Percentiles rank a stretch among this genome's conserved stretches.
Evolutionary conservation across 164 flowering plant genomes (phyloP).

Genomic region (Paratinospora sagittata): DNA sequence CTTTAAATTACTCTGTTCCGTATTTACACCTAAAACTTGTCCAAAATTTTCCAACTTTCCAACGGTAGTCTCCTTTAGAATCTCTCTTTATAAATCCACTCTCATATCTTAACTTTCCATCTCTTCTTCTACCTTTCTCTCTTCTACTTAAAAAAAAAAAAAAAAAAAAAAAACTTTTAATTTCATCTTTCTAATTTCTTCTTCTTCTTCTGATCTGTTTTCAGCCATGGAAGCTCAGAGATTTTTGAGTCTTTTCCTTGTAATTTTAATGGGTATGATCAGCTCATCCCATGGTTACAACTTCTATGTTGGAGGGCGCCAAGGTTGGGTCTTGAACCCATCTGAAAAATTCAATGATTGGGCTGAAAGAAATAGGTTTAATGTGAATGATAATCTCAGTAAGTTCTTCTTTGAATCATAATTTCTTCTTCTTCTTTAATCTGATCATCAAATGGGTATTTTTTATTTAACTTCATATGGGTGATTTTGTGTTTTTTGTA

Average conservation of each 20-base stretch:
- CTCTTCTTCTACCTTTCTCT: not conserved
- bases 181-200: not conserved
- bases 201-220: not conserved
- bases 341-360: no score
- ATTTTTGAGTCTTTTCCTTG: slow-evolving; percentile 4
- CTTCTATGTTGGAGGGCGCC: slow-evolving; percentile 55
- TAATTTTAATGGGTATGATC: slow-evolving; percentile 19
- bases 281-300: slow-evolving; percentile 28
- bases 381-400: slow-evolving; percentile 59
- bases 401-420: slow-evolving; percentile 11
- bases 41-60: slow-evolving; percentile 8
- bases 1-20: not conserved
- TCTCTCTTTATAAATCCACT: not conserved
- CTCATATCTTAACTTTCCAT: not conserved
- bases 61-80: slow-evolving; percentile 5
- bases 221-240: slow-evolving; percentile 22
- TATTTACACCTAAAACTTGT: not conserved
- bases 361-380: no score
- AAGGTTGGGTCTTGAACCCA: slow-evolving; percentile 59
- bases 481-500: slow-evolving; percentile 17
- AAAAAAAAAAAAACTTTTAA: not conserved
- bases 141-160: no score
- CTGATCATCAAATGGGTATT: no score
- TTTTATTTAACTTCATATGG: not conserved
- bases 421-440: not conserved